These are phyloP conservation scores for Cutaneotrichosporon dermatis DNA, from an alignment of 1,284 basidiomycete genomes.

Conservation along the genomic window DNA sequence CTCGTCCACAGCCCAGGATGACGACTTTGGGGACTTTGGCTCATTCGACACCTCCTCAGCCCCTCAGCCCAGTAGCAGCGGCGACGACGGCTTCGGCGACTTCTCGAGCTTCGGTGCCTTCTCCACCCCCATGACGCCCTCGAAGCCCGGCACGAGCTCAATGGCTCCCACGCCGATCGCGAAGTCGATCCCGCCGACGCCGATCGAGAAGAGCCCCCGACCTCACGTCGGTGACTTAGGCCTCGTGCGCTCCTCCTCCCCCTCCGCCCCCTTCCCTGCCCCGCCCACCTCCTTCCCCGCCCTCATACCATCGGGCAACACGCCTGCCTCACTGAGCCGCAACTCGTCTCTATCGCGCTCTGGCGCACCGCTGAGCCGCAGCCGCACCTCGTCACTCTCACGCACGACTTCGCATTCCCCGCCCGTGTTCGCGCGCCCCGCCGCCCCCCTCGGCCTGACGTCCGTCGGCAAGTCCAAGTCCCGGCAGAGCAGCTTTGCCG, in stretches of 20 bases:
- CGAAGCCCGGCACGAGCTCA: neutral
- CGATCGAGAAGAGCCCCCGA: neutral
- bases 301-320: too few species aligned
- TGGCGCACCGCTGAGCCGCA: too few species aligned
- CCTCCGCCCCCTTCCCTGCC: neutral
- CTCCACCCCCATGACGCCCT: neutral
- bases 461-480: neutral
- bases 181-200: conserved; percentile 2
- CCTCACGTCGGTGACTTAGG: neutral
- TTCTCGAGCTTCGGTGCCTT: neutral
- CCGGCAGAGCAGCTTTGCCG: neutral
- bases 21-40: conserved; percentile 17
- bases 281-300: neutral
- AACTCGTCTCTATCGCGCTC: neutral
- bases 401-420: neutral
- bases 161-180: conserved; percentile 9
- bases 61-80: neutral
- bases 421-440: conserved; percentile 1
- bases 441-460: neutral
- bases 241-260: neutral
- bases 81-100: neutral
- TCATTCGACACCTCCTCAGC: neutral
- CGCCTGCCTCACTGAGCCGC: neutral
- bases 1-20: conserved; percentile 5
- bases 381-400: neutral